phyloP scores from a whole-genome alignment of 2,329 filamentous ascomycete species.

The Aaosphaeria pasadenensis region DNA sequence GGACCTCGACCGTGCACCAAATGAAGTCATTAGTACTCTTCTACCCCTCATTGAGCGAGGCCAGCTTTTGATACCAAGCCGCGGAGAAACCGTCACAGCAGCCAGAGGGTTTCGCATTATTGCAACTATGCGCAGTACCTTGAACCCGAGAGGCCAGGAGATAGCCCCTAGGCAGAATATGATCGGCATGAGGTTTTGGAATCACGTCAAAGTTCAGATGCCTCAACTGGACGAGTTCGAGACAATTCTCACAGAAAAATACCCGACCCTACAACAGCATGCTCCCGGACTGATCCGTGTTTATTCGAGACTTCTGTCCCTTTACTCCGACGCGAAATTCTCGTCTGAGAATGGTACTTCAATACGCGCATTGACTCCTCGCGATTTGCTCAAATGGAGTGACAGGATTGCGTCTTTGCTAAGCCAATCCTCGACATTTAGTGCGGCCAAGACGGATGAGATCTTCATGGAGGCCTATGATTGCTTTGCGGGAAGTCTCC shows the following conservation, averaged over 20 bases:
- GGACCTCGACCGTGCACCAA: conserved; percentile 90
- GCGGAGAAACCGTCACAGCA: conserved; percentile 81
- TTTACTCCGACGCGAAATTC: conserved; percentile 44
- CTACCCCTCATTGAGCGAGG: conserved; percentile 88
- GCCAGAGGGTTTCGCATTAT: conserved; percentile 85
- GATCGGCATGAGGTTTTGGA: conserved; percentile 85
- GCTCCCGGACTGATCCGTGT: conserved; percentile 56
- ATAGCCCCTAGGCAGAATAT: conserved; percentile 66
- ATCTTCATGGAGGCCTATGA: conserved; percentile 94
- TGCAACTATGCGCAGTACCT: conserved; percentile 76
- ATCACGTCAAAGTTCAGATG: conserved; percentile 65
- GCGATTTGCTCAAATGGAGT: conserved; percentile 92
- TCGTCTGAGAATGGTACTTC: conserved; percentile 53
- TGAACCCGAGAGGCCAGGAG: conserved; percentile 66
- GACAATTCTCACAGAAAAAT: conserved; percentile 68
- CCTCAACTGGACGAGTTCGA: conserved; percentile 69
- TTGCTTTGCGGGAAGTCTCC: conserved; percentile 82
- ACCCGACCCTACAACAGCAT: conserved; percentile 64
- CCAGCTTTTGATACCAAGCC: conserved; percentile 85
- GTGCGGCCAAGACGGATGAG: conserved; percentile 69
- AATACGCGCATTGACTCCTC: conserved; percentile 62
- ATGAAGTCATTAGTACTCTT: conserved; percentile 89
- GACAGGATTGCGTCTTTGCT: conserved; percentile 69
- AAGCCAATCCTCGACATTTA: conserved; percentile 58
- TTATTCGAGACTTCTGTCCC: conserved; percentile 45